These are phyloP conservation scores for Anthracocystis walkeri DNA, from an alignment of 1,284 basidiomycete species.

Conservation along the genomic window DNA sequence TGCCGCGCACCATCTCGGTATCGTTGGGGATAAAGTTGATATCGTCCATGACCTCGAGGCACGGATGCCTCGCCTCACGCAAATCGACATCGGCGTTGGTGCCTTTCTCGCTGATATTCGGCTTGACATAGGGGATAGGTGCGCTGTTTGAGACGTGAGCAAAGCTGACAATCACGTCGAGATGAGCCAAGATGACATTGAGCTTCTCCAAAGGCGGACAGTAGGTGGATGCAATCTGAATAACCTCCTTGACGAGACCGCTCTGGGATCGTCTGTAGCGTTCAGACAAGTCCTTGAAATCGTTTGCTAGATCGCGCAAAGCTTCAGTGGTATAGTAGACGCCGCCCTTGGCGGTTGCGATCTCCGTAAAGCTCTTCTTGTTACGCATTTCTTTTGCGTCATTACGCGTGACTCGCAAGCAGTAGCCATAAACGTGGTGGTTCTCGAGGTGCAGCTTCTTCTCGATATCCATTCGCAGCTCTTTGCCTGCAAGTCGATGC, in stretches of 20 bases:
- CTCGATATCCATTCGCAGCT: slow-evolving; percentile 86
- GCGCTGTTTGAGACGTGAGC: slow-evolving; percentile 90
- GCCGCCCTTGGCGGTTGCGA: slow-evolving; percentile 87
- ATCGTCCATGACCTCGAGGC: slow-evolving; percentile 95
- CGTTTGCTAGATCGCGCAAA: slow-evolving; percentile 80
- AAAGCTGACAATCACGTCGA: slow-evolving; percentile 90
- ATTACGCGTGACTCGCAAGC: slow-evolving; percentile 82
- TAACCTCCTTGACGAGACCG: slow-evolving; percentile 89
- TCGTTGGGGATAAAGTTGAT: slow-evolving; percentile 96
- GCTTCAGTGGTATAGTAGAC: slow-evolving; percentile 88
- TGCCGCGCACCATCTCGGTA: slow-evolving; percentile 82
- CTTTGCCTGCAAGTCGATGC: slow-evolving; percentile 79
- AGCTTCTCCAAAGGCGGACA: slow-evolving; percentile 89
- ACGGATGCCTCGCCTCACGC: slow-evolving; percentile 80
- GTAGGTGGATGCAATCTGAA: slow-evolving; percentile 85
- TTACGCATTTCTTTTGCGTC: slow-evolving; percentile 82
- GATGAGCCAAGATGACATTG: slow-evolving; percentile 85
- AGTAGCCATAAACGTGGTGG: slow-evolving; percentile 89
- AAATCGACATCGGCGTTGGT: slow-evolving; percentile 46
- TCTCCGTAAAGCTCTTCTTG: slow-evolving; percentile 82
- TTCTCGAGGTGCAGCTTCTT: slow-evolving; percentile 98
- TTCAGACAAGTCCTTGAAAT: slow-evolving; percentile 79
- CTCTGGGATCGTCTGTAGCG: slow-evolving; percentile 82
- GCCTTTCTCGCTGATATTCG: slow-evolving; percentile 71
- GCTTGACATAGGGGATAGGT: slow-evolving; percentile 87